Base-by-base conservation (phyloP, 345 rosid species). In the Physaria fendleri region DNA sequence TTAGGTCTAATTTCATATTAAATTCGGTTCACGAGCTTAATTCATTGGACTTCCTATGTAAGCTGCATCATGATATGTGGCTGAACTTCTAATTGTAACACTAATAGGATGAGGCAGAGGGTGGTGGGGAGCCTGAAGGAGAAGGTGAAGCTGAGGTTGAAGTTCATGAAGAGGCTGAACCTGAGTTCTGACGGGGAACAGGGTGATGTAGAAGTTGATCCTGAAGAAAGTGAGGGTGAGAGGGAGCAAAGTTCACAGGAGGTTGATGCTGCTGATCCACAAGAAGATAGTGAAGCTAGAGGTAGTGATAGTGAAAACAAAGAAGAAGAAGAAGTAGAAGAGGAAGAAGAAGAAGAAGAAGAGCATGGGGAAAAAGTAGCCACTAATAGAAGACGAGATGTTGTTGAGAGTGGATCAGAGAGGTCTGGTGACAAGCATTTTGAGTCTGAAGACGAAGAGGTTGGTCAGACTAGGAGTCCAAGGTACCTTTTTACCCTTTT, bases 161-260 rank as follows among this genome's bases (percentile, higher is more conserved):
- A 35, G 62, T 61, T 53, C 67, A 44, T 3, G 62, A 77, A 25
- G 84, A 84, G 12, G 82, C 77, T 56, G 90, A 88, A 42, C 73
- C 74, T 35, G 96, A 84, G 60, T 84, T 84, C 90, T 71, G 96
- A 86, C 9, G 88, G 79, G 32, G 86, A 92, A 25, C 56, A 64
- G 39, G 87, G 21, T 2, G 86, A 73, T 52, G 82, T 76, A 23
- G 91, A 87, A 62, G 86, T 83, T 74, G 87, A 79, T 78, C 92
- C 82, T 2, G 84, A 79, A 68, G 99, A 89, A 76, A 86, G 94
- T 70, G 95, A 89, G 76, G 99, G 91, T 41, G 99, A 89, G 76
- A 73, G 94, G 47, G 99, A 86, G 57, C 83, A 81, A 56, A 86
- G 83, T 62, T 84, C 91, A 2, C 85, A 83, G 59, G 97, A 86